Base-by-base conservation (phyloP, 73 alveolate genomes). In the Paramecium biaurelia region DNA sequence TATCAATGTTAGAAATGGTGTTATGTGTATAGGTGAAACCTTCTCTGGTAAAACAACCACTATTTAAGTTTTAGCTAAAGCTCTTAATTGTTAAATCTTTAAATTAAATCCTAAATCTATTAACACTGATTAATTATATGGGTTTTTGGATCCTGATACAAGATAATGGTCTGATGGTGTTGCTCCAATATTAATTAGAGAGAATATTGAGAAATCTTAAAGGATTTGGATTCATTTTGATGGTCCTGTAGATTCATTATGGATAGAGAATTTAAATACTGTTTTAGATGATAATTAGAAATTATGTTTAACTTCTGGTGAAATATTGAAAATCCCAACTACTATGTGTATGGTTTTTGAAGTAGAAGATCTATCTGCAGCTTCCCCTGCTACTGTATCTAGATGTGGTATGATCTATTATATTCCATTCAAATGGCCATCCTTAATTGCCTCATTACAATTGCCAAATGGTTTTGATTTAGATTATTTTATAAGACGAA, bases 161-260 rank as follows among this genome's bases (percentile, higher is more conserved):
- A 85, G 94, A 43, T 92, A 92, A 45, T 95, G 95, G 90, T 85
- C 93, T 53, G 98, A 95, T 92, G 98, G 98, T 1, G 93, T 95
- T 30, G 93, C 63, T 4, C 57, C 88, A 10, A 86, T 63, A n/a
- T 23, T 86, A 35, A 86, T 86, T 20, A 63, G 93, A 86, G 93
- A 86, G 9, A 63, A 86, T 38, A 58, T 86, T 1, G 68, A 86
- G 10, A 76, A 63, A 86, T 14, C 63, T 2, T 24, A 42, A 2
- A 53, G 74, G 11, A 85, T 74, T 11, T 99, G 99, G 99, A 85
- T 98, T 94, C 95, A 98, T n/a, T 96, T 98, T 70, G 99, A 98
- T 93, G 99, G 99, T 21, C 99, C 99, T 4, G 99, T 99, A 7
- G 99, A 99, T 93, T 98, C 99, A n/a, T 96, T 98, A 85, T 99